Conservation (phyloP, 257 asterid species). For the Scutellaria minor region DNA sequence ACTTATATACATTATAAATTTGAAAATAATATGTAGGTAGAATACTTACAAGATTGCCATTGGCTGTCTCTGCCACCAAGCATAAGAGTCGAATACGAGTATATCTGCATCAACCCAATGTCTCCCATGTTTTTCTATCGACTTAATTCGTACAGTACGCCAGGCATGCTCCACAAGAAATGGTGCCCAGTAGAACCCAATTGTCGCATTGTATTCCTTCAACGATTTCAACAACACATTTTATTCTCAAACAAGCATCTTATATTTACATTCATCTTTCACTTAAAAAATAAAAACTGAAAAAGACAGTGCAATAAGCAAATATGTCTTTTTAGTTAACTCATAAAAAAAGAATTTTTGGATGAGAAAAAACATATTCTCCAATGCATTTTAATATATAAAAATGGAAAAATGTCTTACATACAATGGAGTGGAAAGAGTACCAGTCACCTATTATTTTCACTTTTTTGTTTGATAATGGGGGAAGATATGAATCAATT, state of each 20-base stretch:
- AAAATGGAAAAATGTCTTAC: slow-evolving; percentile 4
- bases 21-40: no score
- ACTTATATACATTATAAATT: no score
- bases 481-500: slow-evolving; percentile 42
- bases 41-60: slow-evolving; percentile 54
- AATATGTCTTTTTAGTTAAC: no score
- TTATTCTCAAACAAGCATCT: no score
- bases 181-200: slow-evolving; percentile 77
- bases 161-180: slow-evolving; percentile 63
- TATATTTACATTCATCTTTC: no score
- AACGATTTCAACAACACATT: neutral
- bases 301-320: no score
- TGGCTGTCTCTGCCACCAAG: slow-evolving; percentile 59
- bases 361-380: neutral
- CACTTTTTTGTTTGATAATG: slow-evolving; percentile 33
- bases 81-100: slow-evolving; percentile 57
- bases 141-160: slow-evolving; percentile 40
- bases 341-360: neutral
- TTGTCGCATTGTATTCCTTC: slow-evolving; percentile 67
- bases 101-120: slow-evolving; percentile 69
- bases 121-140: slow-evolving; percentile 62
- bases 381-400: neutral
- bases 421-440: slow-evolving; percentile 47
- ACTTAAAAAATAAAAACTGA: no score
- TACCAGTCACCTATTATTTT: slow-evolving; percentile 37